phyloP scores from a whole-genome alignment of 1,284 basidiomycete genomes.

The Chiua sp. region DNA sequence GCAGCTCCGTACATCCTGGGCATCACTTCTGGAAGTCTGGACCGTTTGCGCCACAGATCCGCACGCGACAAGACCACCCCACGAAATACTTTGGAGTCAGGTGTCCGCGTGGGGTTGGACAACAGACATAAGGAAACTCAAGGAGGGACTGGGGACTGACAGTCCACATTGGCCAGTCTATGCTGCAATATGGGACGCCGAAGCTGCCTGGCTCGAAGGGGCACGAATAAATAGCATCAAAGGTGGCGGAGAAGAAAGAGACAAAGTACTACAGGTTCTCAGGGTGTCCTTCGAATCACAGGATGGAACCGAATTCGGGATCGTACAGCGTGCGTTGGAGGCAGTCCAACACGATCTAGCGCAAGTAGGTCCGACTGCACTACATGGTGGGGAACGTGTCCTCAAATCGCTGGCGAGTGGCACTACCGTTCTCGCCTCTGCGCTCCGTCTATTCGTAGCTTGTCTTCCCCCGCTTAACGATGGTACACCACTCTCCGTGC shows the following conservation, averaged over 20 bases:
- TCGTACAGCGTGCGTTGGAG: conserved; percentile 24
- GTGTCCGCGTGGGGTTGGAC: conserved; percentile 79
- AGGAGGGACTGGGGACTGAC: conserved; percentile 21
- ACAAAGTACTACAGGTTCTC: conserved; percentile 41
- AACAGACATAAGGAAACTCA: conserved; percentile 52
- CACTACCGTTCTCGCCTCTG: conserved; percentile 46
- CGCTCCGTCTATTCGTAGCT: conserved; percentile 66
- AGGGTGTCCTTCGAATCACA: conserved; percentile 48
- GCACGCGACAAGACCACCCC: conserved; percentile 83
- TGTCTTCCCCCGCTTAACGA: conserved; percentile 52
- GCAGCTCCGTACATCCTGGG: conserved; percentile 53
- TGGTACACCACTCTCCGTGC: conserved; percentile 38
- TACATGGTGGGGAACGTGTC: conserved; percentile 6
- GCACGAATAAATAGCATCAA: conserved; percentile 70
- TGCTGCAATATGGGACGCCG: conserved; percentile 58
- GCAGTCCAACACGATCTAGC: conserved; percentile 15
- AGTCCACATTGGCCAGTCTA: conserved; percentile 36
- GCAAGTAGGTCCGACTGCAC: background rate
- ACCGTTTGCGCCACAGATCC: conserved; percentile 86
- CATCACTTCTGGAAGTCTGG: conserved; percentile 71
- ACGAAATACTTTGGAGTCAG: conserved; percentile 93
- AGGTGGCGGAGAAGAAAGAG: conserved; percentile 69
- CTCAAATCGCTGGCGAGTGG: conserved; percentile 17
- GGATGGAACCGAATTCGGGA: conserved; percentile 36
- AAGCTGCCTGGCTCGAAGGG: conserved; percentile 78